Evolutionary conservation across 768 basidiomycete species (phyloP), one percentile per base, ranked within the genome.

Genomic region (Mycena alexandri): DNA sequence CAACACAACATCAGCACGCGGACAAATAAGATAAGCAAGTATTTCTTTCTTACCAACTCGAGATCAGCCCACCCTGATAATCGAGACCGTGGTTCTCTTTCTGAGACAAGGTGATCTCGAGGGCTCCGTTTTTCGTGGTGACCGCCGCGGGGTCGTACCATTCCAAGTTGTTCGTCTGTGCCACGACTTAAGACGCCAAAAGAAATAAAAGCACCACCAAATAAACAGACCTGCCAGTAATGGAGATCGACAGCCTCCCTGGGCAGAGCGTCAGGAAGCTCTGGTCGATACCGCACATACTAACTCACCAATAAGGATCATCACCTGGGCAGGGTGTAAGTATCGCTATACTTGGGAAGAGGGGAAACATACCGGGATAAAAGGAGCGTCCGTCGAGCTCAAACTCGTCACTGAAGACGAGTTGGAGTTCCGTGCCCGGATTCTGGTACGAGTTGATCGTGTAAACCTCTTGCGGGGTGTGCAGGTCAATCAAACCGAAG

Each of bases 391-490:
- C 90, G 6, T 91, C 89, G 10, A 80, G 81, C 65, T 96, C 90
- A 79, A 96, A 96, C 77, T 96, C 95, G 77, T 96, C 95, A 44
- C 92, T 93, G 77, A 94, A 96, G 5, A 95, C 89, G 14, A 97
- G 84, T 62, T 90, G 87, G 77, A 90, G 71, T 70, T 85, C 77
- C 57, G 85, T 78, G 12, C 81, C 79, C 24, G 90, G 85, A 71
- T 90, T 83, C 21, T 76, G 72, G 71, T 85, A 89, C 6, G 89
- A 87, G 8, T 77, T 72, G 42, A 83, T 83, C 14, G 87, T 86
- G 75, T 88, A 82, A n/a, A 82, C 85, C 46, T 84, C 76, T 69
- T 81, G 68, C 1, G 93, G 93, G 4, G 95, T 97, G 33, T 93
- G 88, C 33, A 83, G 71, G 77, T 96, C 94, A 69, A 96, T 91